These are phyloP conservation scores for Dothidotthia symphoricarpi DNA, from an alignment of 2,329 filamentous ascomycete genomes.

Conservation along the genomic window DNA sequence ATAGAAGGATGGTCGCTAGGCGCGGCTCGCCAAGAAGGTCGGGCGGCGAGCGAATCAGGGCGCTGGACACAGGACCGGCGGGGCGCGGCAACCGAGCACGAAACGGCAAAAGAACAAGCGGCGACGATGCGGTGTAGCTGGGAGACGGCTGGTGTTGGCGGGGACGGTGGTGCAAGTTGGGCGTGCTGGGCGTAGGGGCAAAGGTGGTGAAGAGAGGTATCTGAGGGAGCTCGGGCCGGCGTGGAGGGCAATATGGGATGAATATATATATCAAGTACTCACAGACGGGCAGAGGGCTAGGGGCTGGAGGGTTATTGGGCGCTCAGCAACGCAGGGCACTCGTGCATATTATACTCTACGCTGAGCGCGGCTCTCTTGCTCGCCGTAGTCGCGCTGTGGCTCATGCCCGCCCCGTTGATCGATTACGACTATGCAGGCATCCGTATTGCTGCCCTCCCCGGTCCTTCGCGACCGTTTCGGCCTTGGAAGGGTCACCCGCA, in stretches of 20 bases:
- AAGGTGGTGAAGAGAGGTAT: conserved; percentile 13
- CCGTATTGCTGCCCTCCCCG: conserved; percentile 3
- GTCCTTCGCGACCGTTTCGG: conserved; percentile 5
- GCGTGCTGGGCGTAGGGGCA: conserved; percentile 18
- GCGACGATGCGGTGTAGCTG: conserved; percentile 9
- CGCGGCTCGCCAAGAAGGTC: conserved; percentile 22
- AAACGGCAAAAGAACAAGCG: conserved; percentile 20
- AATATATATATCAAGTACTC: neutral
- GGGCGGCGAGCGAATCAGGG: conserved; percentile 28
- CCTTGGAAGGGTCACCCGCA: conserved; percentile 11
- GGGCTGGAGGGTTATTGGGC: conserved; percentile 10
- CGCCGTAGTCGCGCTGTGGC: conserved; percentile 4
- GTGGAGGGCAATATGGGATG: too few relatives aligned
- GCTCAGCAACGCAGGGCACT: conserved; percentile 4
- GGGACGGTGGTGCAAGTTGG: conserved; percentile 15
- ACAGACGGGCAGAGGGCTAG: conserved; percentile 12
- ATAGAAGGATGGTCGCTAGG: conserved; percentile 18
- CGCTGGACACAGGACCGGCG: conserved; percentile 14
- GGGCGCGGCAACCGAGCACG: conserved; percentile 19
- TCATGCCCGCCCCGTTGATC: conserved; percentile 6
- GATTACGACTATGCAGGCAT: conserved; percentile 9
- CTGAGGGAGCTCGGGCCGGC: conserved; percentile 17
- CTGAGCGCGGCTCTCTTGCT: conserved; percentile 8
- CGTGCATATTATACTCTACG: conserved; percentile 2
- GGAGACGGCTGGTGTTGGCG: conserved; percentile 13